These are phyloP conservation scores for Davidsoniella neocaledoniae DNA, from an alignment of 2,329 filamentous ascomycete species.

Conservation along the genomic window DNA sequence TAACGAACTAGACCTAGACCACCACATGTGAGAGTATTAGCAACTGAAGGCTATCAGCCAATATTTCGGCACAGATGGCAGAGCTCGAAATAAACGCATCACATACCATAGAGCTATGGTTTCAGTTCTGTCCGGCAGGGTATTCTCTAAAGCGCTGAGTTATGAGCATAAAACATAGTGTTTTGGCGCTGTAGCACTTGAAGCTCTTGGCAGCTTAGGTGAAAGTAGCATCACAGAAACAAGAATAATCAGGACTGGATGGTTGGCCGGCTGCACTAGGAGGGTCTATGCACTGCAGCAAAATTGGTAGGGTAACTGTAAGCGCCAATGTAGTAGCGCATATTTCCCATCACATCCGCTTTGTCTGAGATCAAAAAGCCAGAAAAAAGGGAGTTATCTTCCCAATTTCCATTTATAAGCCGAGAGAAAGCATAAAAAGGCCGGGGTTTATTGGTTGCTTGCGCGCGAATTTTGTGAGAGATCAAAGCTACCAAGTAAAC, in stretches of 20 bases:
- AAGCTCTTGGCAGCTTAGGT: background rate
- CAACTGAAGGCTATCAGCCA: no score
- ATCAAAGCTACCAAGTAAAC: background rate
- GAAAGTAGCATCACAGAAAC: no score
- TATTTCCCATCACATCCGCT: background rate
- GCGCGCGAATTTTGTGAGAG: background rate
- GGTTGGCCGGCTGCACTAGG: background rate
- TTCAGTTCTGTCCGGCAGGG: no score
- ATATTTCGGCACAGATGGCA: no score
- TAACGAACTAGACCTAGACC: background rate
- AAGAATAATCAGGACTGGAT: background rate
- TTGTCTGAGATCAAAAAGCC: background rate
- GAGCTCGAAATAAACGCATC: no score
- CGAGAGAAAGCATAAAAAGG: background rate
- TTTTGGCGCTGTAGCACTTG: slow-evolving; percentile 1
- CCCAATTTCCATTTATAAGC: background rate
- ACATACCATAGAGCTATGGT: no score
- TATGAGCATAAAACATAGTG: background rate
- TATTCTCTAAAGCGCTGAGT: no score
- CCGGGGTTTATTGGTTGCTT: background rate
- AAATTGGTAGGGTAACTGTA: slow-evolving; percentile 1
- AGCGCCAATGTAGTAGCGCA: background rate
- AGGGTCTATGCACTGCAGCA: background rate
- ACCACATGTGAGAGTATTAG: no score
- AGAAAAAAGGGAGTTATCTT: background rate